A percentile compares a stretch with the other conserved stretches of the same genome.
phyloP scores from a whole-genome alignment of 2,329 filamentous ascomycete species.

The Aureobasidium pullulans region DNA sequence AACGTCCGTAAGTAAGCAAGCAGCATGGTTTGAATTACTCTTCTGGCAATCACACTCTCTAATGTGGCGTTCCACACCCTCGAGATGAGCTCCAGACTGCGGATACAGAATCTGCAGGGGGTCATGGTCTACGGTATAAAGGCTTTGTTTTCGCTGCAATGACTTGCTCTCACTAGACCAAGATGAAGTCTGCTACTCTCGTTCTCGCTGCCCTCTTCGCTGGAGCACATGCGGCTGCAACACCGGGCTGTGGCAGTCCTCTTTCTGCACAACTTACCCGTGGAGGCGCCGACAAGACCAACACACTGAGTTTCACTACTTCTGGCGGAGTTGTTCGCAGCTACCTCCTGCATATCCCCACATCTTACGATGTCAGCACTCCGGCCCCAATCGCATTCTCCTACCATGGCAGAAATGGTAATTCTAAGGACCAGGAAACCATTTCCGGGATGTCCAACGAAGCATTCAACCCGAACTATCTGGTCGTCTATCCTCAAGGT shows the following conservation, averaged over 20 bases:
- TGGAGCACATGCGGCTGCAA: background rate
- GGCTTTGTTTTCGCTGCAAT: too few relatives aligned
- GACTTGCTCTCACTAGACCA: background rate
- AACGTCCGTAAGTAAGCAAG: background rate
- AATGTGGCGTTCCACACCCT: background rate
- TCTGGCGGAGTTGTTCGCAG: constrained; percentile 21
- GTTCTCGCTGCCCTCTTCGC: background rate
- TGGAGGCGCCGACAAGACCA: constrained; percentile 18
- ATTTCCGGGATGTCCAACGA: constrained; percentile 41
- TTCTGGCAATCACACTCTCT: background rate
- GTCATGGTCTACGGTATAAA: background rate
- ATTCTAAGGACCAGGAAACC: constrained; percentile 31
- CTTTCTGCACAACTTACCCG: constrained; percentile 17
- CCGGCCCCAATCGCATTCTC: constrained; percentile 40
- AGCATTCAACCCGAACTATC: constrained; percentile 36
- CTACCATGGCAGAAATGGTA: constrained; percentile 38
- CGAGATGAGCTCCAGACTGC: background rate
- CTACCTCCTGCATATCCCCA: constrained; percentile 33
- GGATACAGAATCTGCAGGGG: background rate
- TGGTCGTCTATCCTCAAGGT: constrained; percentile 40
- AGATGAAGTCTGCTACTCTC: background rate
- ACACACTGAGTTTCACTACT: constrained; percentile 18
- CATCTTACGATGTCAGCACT: constrained; percentile 31
- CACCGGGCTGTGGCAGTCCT: constrained; percentile 21
- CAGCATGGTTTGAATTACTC: background rate